Base-by-base conservation (phyloP, 768 basidiomycete species). In the Calvatia gigantea region DNA sequence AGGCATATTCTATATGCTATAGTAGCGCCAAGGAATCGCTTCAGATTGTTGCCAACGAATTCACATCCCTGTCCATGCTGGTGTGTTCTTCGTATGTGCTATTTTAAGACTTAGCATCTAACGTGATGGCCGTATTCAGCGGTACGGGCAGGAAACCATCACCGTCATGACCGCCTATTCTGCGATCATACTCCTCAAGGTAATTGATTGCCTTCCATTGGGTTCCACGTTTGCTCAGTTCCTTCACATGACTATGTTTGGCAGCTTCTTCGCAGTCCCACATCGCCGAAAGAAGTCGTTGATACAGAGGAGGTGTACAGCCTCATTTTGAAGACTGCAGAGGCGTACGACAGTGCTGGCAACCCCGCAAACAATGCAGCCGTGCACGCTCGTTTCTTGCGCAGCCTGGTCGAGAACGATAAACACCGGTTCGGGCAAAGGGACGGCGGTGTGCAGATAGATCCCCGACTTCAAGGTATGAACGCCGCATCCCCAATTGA, bases 91-190 rank as follows among this genome's bases (percentile, higher is more conserved):
- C 35, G 43, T 29, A 9, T n/a, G n/a, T 25, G 48, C 37, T 43
- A 25, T 52, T 17, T 46, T 19, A 8, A n/a, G 44, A 52, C 47
- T 37, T 46, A 35, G 6, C 37, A 19, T 45, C 60, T 62, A 32
- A 63, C 38, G 27, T 44, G 49, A 32, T 58, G 38, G 14, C 58
- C 56, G 55, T 41, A 46, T 54, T 14, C 66, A 92, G 90, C 85
- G 86, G 42, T 94, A 93, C 62, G 82, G 87, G 6, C 91, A 93
- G 73, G 91, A 93, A 66, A 86, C 88, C 4, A 83, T 91, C 58
- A 85, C 87, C 6, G 82, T 88, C 43, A 93, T 93, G 91, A 88
- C 87, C 17, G 91, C 89, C 23, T 93, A 93, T 63, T 83, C 87
- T 44, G 90, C 91, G 17, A 83, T 93, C 33, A 87, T 91, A 65